Evolutionary conservation across 441 rosid species (phyloP), one percentile per base, ranked within the genome.

Genomic region (Aleurites moluccanus): DNA sequence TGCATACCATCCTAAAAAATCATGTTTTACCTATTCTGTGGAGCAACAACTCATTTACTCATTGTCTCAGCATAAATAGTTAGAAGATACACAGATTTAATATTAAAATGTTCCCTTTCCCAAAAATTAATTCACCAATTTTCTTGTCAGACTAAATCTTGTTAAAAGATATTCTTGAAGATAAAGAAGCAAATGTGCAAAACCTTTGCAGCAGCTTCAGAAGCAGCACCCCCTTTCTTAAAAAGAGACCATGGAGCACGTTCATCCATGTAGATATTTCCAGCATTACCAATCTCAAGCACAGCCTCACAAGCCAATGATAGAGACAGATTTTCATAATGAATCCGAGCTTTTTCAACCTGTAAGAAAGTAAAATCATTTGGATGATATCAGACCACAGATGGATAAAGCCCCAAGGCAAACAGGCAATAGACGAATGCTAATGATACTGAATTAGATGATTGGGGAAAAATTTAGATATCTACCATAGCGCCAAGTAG

Each of bases 191-290:
- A 1, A 5, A 56, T 13, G 38, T 14, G 42, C 14, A 61, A 67
- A 33, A 95, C 98, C 99, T 90, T 93, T 65, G 97, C 92, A 49
- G 98, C 99, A 78, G 89, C 86, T 82, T 88, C 97, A 63, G 92
- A 83, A 84, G 91, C 89, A 73, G 73, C 85, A 78, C 89, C 94
- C 47, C 97, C 99, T 85, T 93, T 80, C 91, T 95, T 95, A 79
- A 93, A 95, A 60, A 83, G 88, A 44, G 91, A 84, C 98, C 99
- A 93, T 3, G 98, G 99, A 25, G 92, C 90, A 56, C 78, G 86
- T 68, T 90, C 94, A 80, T 95, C 94, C 85, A 91, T 88, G 82
- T 90, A 93, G 15, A 78, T 70, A 81, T 93, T 95, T 72, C 98
- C 99, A 1, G 94, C 93, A 83, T 88, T 93, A 70, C 97, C 91